phyloP scores from a whole-genome alignment of 495 filamentous ascomycete genomes.

The Aspergillus conjunctus region DNA sequence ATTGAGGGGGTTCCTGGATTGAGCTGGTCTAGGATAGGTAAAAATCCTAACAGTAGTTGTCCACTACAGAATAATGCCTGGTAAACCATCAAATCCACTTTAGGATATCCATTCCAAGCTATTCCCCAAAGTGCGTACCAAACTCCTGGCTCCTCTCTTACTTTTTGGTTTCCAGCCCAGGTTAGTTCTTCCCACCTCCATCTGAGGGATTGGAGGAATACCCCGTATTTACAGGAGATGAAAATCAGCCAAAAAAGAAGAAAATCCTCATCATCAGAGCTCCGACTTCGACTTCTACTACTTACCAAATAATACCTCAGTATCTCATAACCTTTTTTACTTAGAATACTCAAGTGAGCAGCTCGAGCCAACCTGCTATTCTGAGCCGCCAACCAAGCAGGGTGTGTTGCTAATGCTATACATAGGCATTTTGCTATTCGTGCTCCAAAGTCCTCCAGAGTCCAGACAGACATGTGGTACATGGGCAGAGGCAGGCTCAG shows the following conservation, averaged over 20 bases:
- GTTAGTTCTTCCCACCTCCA: neutral
- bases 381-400: neutral
- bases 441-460: neutral
- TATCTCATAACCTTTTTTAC: neutral
- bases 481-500: neutral
- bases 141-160: constrained; percentile 1
- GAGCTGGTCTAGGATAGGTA: constrained; percentile 8
- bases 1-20: neutral
- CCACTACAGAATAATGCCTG: neutral
- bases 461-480: constrained; percentile 6
- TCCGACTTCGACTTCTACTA: too few relatives aligned
- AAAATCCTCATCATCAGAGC: too few relatives aligned
- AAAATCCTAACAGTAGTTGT: neutral
- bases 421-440: neutral
- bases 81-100: neutral
- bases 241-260: neutral
- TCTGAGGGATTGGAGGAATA: neutral
- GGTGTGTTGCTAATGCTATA: neutral
- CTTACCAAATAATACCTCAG: too few relatives aligned
- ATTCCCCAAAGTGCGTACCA: neutral
- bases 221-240: neutral
- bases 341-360: too few relatives aligned
- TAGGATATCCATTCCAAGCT: neutral
- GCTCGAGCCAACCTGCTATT: neutral
- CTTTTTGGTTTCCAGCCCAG: neutral